A percentile compares a stretch with the other conserved stretches of the same genome.
These are phyloP conservation scores for Botrytis byssoidea DNA, from an alignment of 2,329 filamentous ascomycete genomes.

Conservation along the genomic window DNA sequence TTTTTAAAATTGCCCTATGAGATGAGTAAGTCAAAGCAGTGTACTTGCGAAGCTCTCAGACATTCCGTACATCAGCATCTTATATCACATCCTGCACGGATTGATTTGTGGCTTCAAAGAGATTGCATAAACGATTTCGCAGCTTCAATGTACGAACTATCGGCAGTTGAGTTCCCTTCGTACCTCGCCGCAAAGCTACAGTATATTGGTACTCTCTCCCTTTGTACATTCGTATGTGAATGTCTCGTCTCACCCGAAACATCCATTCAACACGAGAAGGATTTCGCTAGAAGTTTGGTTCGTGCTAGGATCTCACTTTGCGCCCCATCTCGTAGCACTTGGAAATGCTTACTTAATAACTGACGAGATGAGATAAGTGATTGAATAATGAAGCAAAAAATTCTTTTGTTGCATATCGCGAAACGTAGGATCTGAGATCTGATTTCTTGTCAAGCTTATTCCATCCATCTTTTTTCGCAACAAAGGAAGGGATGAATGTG, in stretches of 20 bases:
- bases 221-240: conserved; percentile 8
- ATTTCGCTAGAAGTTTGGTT: conserved; percentile 7
- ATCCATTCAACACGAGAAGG: conserved; percentile 8
- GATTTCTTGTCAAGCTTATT: conserved; percentile 1
- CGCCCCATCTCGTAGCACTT: background rate
- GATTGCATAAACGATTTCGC: background rate
- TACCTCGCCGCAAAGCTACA: conserved; percentile 10
- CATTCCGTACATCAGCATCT: conserved; percentile 9
- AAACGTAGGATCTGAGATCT: conserved; percentile 18
- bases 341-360: background rate
- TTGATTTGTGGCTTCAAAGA: conserved; percentile 4
- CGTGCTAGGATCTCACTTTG: background rate
- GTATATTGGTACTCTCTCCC: background rate
- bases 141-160: background rate
- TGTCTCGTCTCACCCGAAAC: conserved; percentile 14
- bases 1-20: background rate
- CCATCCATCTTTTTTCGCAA: background rate
- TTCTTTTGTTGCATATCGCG: conserved; percentile 15
- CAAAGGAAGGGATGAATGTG: background rate
- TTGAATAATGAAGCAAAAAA: background rate
- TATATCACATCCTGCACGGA: conserved; percentile 1
- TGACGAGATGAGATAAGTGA: background rate
- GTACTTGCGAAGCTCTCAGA: conserved; percentile 2
- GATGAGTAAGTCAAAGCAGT: background rate
- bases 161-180: background rate